Conservation (phyloP, 768 basidiomycete species). For the Exsudoporus frostii region DNA sequence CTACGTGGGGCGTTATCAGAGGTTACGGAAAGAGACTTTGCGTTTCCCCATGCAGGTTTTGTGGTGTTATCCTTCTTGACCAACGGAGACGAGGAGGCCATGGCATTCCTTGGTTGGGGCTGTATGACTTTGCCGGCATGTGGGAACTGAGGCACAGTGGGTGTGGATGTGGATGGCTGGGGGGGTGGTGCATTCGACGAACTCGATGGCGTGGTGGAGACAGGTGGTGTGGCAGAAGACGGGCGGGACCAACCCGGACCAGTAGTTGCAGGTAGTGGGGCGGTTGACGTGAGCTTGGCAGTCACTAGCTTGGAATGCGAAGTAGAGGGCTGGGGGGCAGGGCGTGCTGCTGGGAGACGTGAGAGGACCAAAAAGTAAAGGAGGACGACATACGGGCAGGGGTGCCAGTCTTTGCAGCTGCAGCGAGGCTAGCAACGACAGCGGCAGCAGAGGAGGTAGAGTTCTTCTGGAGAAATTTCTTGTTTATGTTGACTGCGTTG, state of each 20-base stretch:
- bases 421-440: conserved; percentile 39
- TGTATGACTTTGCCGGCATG: conserved; percentile 67
- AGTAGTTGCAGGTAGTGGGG: conserved; percentile 53
- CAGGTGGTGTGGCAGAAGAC: conserved; percentile 65
- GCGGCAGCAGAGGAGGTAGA: conserved; percentile 52
- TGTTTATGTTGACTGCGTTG: conserved; percentile 88
- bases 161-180: conserved; percentile 38
- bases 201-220: conserved; percentile 46
- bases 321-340: conserved; percentile 47
- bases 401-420: conserved; percentile 47
- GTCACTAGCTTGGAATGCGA: conserved; percentile 83
- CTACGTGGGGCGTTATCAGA: conserved; percentile 43
- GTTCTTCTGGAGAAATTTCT: conserved; percentile 94
- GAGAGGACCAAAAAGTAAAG: neutral
- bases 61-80: conserved; percentile 30
- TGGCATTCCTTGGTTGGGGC: conserved; percentile 48
- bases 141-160: conserved; percentile 48
- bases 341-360: conserved; percentile 48
- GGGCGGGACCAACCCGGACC: conserved; percentile 78
- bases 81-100: conserved; percentile 30
- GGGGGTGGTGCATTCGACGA: conserved; percentile 46
- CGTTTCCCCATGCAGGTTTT: conserved; percentile 73
- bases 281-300: conserved; percentile 75
- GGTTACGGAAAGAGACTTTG: conserved; percentile 38
- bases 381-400: conserved; percentile 47